A percentile compares a stretch with the other conserved stretches of the same genome.
Conservation (phyloP, 257 asterid species). For the Fraxinus anomala region DNA sequence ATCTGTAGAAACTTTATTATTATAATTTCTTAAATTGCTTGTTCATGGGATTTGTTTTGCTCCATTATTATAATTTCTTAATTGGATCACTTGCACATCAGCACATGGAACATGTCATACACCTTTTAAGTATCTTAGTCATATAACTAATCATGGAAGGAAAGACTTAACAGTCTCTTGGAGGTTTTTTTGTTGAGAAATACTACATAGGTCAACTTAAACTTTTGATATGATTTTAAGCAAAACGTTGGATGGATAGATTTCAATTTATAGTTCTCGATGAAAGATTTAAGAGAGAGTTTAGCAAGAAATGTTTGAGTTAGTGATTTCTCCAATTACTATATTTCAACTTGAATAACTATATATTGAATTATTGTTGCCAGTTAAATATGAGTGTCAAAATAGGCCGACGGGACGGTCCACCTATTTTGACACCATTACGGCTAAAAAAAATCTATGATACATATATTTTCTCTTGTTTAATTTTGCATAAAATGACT, state of each 20-base stretch:
- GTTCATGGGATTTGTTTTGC: background rate
- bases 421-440: too few relatives aligned
- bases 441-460: too few relatives aligned
- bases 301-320: too few relatives aligned
- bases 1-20: background rate
- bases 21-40: too few relatives aligned
- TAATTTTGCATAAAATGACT: too few relatives aligned
- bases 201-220: background rate
- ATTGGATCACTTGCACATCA: background rate
- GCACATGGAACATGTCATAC: background rate
- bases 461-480: too few relatives aligned
- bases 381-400: too few relatives aligned
- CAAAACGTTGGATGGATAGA: background rate
- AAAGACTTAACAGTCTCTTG: constrained; percentile 1
- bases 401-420: too few relatives aligned
- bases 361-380: too few relatives aligned
- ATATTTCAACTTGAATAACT: too few relatives aligned
- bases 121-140: background rate
- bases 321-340: too few relatives aligned
- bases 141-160: constrained; percentile 10
- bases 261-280: background rate
- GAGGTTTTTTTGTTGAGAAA: background rate
- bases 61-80: background rate
- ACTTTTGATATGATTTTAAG: too few relatives aligned
- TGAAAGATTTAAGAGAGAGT: background rate